Evolutionary conservation across 2,329 filamentous ascomycete genomes (phyloP).

Genomic region (Ceratocystis cacaofunesta): DNA sequence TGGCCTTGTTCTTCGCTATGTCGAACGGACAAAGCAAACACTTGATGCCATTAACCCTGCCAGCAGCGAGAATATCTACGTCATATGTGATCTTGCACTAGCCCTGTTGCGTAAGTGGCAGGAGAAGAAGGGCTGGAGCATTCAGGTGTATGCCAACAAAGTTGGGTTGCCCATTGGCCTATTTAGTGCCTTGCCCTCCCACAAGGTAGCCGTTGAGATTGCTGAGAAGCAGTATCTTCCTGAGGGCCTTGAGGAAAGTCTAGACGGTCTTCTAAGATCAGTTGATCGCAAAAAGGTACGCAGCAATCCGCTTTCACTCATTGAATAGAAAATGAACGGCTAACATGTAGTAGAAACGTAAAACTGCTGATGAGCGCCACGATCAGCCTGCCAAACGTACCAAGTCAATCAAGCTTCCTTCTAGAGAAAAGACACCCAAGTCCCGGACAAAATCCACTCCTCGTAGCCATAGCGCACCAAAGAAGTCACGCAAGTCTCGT

Average conservation of each 20-base stretch:
- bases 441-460: conserved; percentile 20
- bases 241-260: conserved; percentile 56
- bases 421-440: conserved; percentile 22
- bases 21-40: conserved; percentile 83
- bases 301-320: neutral
- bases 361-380: conserved; percentile 35
- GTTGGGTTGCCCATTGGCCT: conserved; percentile 66
- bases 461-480: neutral
- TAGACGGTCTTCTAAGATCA: conserved; percentile 52
- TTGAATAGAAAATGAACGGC: neutral
- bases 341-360: conserved; percentile 36
- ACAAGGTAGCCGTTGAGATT: conserved; percentile 67
- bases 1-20: conserved; percentile 77
- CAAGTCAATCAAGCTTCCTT: conserved; percentile 20
- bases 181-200: conserved; percentile 59
- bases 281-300: conserved; percentile 60
- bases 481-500: conserved; percentile 13
- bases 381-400: conserved; percentile 30
- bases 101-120: conserved; percentile 72
- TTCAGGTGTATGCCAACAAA: conserved; percentile 71
- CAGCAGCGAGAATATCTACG: conserved; percentile 62
- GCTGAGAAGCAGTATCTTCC: conserved; percentile 75
- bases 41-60: conserved; percentile 58
- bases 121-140: conserved; percentile 69
- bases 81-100: conserved; percentile 76